phyloP scores from a whole-genome alignment of 176 grass and related monocot species.

The Guadua angustifolia region DNA sequence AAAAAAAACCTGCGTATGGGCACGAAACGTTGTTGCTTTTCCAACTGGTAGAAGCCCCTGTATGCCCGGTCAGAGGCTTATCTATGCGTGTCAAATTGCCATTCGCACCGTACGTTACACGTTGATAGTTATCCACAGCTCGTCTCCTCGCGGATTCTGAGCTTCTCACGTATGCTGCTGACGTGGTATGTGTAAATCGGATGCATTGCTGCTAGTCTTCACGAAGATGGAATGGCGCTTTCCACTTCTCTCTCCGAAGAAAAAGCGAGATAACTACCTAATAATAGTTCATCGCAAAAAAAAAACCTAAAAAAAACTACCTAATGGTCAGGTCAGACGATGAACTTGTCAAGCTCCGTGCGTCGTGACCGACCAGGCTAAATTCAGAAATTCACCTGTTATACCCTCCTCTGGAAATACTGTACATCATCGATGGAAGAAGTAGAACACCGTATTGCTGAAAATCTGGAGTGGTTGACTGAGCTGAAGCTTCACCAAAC shows the following conservation, averaged over 20 bases:
- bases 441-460: not conserved
- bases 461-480: not conserved
- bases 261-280: not conserved
- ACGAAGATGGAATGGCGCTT: not conserved
- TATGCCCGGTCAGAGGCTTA: not conserved
- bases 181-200: not conserved
- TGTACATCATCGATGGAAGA: not conserved
- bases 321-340: not conserved
- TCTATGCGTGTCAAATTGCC: not conserved
- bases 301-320: not conserved
- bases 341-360: not conserved
- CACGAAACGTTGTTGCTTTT: conserved; percentile 16
- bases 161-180: not conserved
- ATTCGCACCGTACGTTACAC: not conserved
- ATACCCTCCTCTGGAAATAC: not conserved
- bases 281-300: too few relatives aligned
- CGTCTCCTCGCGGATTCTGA: not conserved
- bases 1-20: not conserved
- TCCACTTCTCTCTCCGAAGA: not conserved
- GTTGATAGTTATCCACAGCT: not conserved
- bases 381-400: not conserved
- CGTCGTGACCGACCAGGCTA: not conserved
- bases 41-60: not conserved
- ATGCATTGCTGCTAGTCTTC: not conserved
- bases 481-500: not conserved